Evolutionary conservation across 83 land plant genomes (phyloP), one percentile per base, ranked within the genome.

Genomic region (Isoetes engelmannii): DNA sequence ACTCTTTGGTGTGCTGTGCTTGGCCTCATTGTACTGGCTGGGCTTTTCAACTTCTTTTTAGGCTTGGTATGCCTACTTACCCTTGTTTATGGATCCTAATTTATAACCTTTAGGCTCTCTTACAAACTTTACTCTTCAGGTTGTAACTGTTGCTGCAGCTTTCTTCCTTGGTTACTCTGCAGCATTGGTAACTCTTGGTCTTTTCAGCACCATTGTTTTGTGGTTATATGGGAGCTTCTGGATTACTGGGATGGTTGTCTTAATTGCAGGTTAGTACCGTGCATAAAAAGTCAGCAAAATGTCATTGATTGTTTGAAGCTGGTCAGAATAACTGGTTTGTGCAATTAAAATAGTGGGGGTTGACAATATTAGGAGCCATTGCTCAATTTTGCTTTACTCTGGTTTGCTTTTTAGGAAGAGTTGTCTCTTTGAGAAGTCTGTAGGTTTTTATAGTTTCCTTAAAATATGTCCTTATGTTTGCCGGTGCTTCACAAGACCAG

Each of bases 181-280:
- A 75, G 89, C 88, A 47, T 43, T 82, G 45, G 57, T 79, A 44
- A 44, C 83, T 3, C 44, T 77, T 49, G 79, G 74, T 64, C 41
- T 83, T 28, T 73, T 55, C 69, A 83, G 87, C 58, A 54, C 63
- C 47, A 72, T 67, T 21, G 59, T 81, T 37, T 69, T 90, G 28
- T 94, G 88, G 93, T 44, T 94, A 42, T 88, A 90, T 79, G 99
- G 99, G 49, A 90, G 93, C 84, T 90, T 94, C 71, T 94, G 99
- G 99, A 80, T 81, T 21, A 94, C 93, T 37, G 65, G 75, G 5
- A 72, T 80, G 50, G 54, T 94, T 41, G 63, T 86, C 10, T 59
- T 83, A 53, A 45, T 75, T 68, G 96, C 81, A 87, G 96, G 98
- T 93, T 76, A 70, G 50, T 20, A 42, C 49, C 63, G 54, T 28